Base-by-base conservation (phyloP, 805 yeast species). In the Ogataea salicorniae region DNA sequence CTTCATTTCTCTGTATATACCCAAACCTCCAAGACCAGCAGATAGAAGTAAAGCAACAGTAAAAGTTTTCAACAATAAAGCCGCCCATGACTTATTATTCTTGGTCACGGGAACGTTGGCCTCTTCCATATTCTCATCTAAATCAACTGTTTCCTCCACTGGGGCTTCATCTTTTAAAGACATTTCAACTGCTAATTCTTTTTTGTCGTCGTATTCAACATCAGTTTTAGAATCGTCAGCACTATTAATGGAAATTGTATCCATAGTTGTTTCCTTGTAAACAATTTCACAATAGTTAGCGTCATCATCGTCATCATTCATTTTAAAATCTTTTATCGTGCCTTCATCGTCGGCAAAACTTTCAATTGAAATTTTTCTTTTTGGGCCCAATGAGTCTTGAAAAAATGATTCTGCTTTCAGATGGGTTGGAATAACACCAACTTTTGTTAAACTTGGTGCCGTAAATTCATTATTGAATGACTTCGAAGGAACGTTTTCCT, bases 1-100 rank as follows among this genome's bases (percentile, higher is more conserved):
- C 37, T 77, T 73, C 60, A 85, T 84, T 50, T 83, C 83, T 41
- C 86, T 69, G 64, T 83, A 84, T 84, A 87, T 80, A 45, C 75
- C 66, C 37, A 46, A 16, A 11, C 22, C 16, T 0, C 71, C 73
- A 53, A 73, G 71, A 6, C 77, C 55, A 1, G 74, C 69, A 9
- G 69, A 53, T 0, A 75, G 61, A 11, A 79, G 38, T 1, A 67
- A 16, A n/a, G 69, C 23, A 16, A 9, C 34, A 41, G 31, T 6
- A 7, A 38, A 23, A 4, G 22, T 6, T 14, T 31, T 34, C 31
- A 41, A 11, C 15, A 41, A 20, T 18, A 11, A n/a, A 39, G 18
- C 20, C 34, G 14, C 5, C n/a, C 23, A 17, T 33, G 34, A 23
- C 9, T 39, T 39, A 4, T 16, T 7, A 11, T 39, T 39, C 7